phyloP scores from a whole-genome alignment of 176 grass and related monocot genomes.

The Bolboschoenus planiculmis region DNA sequence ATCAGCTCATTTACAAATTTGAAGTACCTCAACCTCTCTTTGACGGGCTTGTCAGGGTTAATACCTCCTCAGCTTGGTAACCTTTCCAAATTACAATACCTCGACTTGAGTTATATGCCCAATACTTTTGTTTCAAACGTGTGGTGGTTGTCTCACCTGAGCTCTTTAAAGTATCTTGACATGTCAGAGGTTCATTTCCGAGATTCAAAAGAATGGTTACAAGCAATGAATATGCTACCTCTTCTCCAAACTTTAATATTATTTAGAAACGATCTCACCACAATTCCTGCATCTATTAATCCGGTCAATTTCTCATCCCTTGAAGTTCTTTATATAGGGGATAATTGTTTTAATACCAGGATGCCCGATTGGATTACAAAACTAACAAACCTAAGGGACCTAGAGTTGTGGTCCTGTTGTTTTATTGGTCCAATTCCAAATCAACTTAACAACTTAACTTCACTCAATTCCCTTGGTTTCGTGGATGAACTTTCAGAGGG shows the following conservation, averaged over 20 bases:
- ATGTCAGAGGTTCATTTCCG: neutral
- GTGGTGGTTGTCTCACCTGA: neutral
- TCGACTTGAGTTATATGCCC: neutral
- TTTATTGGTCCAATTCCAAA: neutral
- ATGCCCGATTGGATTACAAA: too few species aligned
- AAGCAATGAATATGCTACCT: neutral
- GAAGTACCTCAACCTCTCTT: constrained; percentile 24
- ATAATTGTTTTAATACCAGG: too few species aligned
- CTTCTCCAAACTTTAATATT: too few species aligned
- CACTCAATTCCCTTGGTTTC: neutral
- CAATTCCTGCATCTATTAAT: too few species aligned
- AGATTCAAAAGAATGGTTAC: neutral
- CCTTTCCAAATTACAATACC: constrained; percentile 21
- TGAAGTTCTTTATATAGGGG: too few species aligned
- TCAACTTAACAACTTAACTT: neutral
- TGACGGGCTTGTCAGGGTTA: neutral
- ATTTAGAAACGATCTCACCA: too few species aligned
- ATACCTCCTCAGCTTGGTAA: constrained; percentile 36
- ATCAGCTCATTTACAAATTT: constrained; percentile 12
- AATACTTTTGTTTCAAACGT: too few species aligned
- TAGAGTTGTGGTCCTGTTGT: too few species aligned
- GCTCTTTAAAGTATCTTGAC: neutral
- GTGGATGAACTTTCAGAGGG: too few species aligned
- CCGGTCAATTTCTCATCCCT: too few species aligned
- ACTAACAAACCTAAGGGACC: too few species aligned